Conservation (phyloP, 2,329 filamentous ascomycete species). For the Venturia nashicola region DNA sequence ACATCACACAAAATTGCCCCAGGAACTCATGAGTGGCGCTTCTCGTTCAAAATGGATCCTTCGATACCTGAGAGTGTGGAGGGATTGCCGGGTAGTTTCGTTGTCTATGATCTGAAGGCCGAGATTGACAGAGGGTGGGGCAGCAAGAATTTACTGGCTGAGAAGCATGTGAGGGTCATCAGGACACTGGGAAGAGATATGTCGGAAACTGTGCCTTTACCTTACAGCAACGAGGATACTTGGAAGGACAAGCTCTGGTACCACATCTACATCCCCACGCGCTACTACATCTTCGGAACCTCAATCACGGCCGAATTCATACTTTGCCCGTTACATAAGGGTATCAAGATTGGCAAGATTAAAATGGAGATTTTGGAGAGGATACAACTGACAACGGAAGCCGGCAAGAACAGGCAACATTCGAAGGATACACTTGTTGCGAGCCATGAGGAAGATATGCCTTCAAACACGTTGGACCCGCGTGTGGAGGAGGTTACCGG, state of each 20-base stretch:
- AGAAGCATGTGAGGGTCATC: slow-evolving; percentile 47
- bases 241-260: slow-evolving; percentile 98
- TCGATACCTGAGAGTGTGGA: slow-evolving; percentile 73
- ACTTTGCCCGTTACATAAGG: slow-evolving; percentile 80
- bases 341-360: slow-evolving; percentile 72
- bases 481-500: slow-evolving; percentile 25
- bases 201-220: slow-evolving; percentile 46
- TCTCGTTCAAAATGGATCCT: slow-evolving; percentile 34
- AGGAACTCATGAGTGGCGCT: slow-evolving; percentile 37
- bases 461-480: slow-evolving; percentile 15
- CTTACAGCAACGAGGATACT: slow-evolving; percentile 69
- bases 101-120: slow-evolving; percentile 85
- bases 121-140: slow-evolving; percentile 80
- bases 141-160: slow-evolving; percentile 70
- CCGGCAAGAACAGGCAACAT: slow-evolving; percentile 15
- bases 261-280: slow-evolving; percentile 83
- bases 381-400: slow-evolving; percentile 37
- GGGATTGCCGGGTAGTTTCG: slow-evolving; percentile 71
- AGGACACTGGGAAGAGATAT: slow-evolving; percentile 47
- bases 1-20: slow-evolving; percentile 35
- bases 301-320: slow-evolving; percentile 72
- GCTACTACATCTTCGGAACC: slow-evolving; percentile 91
- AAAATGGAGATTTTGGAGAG: slow-evolving; percentile 70
- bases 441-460: slow-evolving; percentile 23
- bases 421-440: slow-evolving; percentile 20